Evolutionary conservation across 371 early-diverging fungal genomes (phyloP), one percentile per base, ranked within the genome.

Genomic region (Sporodiniella umbellata): DNA sequence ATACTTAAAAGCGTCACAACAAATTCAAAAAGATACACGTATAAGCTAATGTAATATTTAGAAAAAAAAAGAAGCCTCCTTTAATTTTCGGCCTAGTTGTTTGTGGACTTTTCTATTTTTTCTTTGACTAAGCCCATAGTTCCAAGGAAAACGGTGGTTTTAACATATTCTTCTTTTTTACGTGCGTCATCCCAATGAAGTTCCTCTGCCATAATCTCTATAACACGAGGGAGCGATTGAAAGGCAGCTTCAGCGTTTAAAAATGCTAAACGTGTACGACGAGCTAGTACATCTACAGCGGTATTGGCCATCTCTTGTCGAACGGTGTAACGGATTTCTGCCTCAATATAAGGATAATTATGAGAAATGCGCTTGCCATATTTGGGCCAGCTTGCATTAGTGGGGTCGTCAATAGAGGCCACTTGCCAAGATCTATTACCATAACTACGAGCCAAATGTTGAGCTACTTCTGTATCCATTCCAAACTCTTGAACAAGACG

Each of bases 371-470:
- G 82, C 51, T 83, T 81, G 42, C 93, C 94, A 54, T 86, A 86
- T 18, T 88, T 75, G 19, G 93, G 93, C 86, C 86, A 93, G 38
- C 85, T 72, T 54, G 56, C 60, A 40, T 83, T 83, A 11, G 91
- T 89, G 47, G 82, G 70, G 21, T 87, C 76, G 28, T 90, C 88
- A 51, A 93, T 73, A 6, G 89, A 68, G 10, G 93, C 93, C 22
- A 96, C 94, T 10, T 80, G 84, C 90, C 91, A 94, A 18, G 99
- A 94, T 47, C 94, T 86, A 66, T 95, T 94, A 51, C 99, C 99
- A 67, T 99, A 99, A 67, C 86, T 86, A 60, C 87, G 83, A 26
- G 88, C 79, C 48, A 99, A 72, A 71, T 98, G 97, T 58, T 89
- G 78, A 35, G 99, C 98, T 18, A 97, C 87, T 51, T 95, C 95